Percentiles rank a stretch among this genome's conserved stretches.
Conservation (phyloP, 2,329 filamentous ascomycete species). For the Verticillium isaacii region DNA sequence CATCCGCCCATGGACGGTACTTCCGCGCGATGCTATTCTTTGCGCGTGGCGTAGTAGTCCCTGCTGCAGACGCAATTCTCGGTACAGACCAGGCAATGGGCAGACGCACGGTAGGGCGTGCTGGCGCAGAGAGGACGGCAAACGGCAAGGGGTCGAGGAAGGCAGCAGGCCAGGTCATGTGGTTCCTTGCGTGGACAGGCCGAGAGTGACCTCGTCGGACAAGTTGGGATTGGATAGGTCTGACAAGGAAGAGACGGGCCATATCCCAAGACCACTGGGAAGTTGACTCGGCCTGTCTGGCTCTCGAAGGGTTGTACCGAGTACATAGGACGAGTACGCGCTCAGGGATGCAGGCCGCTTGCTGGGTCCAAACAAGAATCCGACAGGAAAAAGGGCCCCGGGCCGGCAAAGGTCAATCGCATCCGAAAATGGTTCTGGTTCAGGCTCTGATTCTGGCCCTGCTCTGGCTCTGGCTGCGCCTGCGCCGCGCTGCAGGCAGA, state of each 20-base stretch:
- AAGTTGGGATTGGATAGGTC: constrained; percentile 13
- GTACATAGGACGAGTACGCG: constrained; percentile 3
- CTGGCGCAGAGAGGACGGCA: neutral
- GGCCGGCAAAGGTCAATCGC: constrained; percentile 1
- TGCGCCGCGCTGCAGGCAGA: constrained; percentile 39
- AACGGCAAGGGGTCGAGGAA: neutral
- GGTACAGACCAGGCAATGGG: constrained; percentile 16
- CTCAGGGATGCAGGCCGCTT: neutral
- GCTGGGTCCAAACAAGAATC: neutral
- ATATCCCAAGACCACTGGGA: constrained; percentile 13
- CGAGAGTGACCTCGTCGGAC: constrained; percentile 2
- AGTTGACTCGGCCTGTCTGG: constrained; percentile 14
- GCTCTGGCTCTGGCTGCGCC: constrained; percentile 18
- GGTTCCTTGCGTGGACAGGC: constrained; percentile 15
- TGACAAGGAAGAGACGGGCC: constrained; percentile 17
- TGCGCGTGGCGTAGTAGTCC: constrained; percentile 11
- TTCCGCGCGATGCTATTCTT: constrained; percentile 11
- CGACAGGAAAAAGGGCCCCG: neutral
- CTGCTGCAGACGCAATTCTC: neutral
- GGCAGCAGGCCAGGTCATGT: constrained; percentile 21
- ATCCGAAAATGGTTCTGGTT: constrained; percentile 3
- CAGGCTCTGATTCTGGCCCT: constrained; percentile 8
- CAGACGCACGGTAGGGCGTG: constrained; percentile 12
- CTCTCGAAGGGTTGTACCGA: neutral
- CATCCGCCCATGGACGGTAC: neutral